Percentiles rank a stretch among this genome's conserved stretches.
Conservation (phyloP, 2,329 filamentous ascomycete genomes). For the Pyricularia sp. region DNA sequence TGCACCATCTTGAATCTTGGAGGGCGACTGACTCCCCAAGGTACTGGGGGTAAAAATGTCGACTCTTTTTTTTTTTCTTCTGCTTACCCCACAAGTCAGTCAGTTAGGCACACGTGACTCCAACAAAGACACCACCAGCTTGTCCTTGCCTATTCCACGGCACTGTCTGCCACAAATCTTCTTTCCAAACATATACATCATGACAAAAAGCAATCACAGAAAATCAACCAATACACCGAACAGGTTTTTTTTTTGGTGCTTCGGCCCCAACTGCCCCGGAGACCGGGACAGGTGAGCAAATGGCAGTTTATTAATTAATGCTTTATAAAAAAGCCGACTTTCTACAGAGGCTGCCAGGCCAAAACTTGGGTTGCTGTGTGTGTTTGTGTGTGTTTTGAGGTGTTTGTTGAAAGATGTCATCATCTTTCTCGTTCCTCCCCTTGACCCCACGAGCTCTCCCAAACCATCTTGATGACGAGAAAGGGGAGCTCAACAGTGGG, state of each 20-base stretch:
- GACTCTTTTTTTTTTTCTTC: neutral
- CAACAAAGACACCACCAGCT: neutral
- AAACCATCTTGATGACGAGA: neutral
- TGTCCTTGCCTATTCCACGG: neutral
- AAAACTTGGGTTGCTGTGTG: neutral
- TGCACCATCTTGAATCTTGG: neutral
- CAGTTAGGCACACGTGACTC: neutral
- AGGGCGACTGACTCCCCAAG: neutral
- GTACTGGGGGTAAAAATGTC: neutral
- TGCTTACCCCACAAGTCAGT: neutral
- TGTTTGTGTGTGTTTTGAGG: neutral
- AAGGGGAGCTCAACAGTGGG: neutral
- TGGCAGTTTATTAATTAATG: conserved; percentile 2
- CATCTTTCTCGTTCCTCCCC: neutral
- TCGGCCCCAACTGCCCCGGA: neutral
- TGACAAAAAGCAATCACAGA: no score
- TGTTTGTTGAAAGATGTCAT: no score
- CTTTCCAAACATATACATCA: no score
- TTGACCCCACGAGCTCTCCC: neutral
- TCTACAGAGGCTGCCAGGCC: conserved; percentile 1
- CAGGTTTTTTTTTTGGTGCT: neutral
- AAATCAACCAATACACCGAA: neutral
- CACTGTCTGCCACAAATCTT: neutral
- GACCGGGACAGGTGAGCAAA: neutral
- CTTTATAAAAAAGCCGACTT: conserved; percentile 1